phyloP scores from a whole-genome alignment of 768 basidiomycete species.

The Suillus lakei region DNA sequence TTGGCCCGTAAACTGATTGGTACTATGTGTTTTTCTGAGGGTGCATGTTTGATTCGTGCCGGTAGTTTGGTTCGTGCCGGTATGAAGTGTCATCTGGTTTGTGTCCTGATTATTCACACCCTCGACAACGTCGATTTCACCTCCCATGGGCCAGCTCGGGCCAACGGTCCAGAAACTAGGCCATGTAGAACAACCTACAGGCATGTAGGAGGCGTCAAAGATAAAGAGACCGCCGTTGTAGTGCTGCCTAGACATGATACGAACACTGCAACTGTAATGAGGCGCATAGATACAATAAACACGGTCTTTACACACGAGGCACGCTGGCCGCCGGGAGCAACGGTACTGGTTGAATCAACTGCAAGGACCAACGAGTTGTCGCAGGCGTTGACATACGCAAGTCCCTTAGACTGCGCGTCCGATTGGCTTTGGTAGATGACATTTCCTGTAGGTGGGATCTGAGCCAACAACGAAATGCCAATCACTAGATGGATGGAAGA shows the following conservation, averaged over 20 bases:
- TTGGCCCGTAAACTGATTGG: constrained; percentile 21
- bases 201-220: constrained; percentile 72
- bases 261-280: constrained; percentile 50
- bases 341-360: constrained; percentile 58
- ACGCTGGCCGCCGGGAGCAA: constrained; percentile 57
- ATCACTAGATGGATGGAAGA: constrained; percentile 42
- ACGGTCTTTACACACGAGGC: constrained; percentile 44
- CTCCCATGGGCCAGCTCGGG: constrained; percentile 53
- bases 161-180: constrained; percentile 65
- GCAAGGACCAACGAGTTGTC: constrained; percentile 63
- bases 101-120: constrained; percentile 62
- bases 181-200: constrained; percentile 67
- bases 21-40: constrained; percentile 18
- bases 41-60: no score
- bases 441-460: constrained; percentile 76
- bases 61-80: constrained; percentile 48
- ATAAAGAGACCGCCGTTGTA: constrained; percentile 74
- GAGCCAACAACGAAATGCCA: constrained; percentile 67
- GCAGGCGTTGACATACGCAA: constrained; percentile 61
- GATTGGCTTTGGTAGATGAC: constrained; percentile 60
- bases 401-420: constrained; percentile 53
- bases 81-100: constrained; percentile 74
- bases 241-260: constrained; percentile 64
- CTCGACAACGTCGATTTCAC: constrained; percentile 79
- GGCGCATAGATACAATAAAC: neutral